Evolutionary conservation across 352 stramenopile genomes (phyloP).

Genomic region (Pythium phragmitis): DNA sequence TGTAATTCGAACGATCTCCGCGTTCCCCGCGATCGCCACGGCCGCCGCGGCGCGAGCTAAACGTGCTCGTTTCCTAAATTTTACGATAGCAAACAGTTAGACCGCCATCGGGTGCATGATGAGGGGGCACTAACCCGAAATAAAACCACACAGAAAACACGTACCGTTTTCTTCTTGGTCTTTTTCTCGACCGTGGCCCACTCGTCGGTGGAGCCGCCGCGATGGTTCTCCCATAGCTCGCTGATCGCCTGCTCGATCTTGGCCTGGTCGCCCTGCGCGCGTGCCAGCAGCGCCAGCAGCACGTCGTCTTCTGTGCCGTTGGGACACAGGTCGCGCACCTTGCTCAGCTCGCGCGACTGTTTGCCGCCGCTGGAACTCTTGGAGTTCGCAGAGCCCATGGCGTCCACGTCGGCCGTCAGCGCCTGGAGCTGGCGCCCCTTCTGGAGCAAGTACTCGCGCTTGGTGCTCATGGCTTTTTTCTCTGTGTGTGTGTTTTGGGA

Average conservation of each 20-base stretch:
- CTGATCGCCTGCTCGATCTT: conserved; percentile 75
- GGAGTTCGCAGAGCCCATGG: conserved; percentile 25
- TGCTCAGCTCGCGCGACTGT: conserved; percentile 63
- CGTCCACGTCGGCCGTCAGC: conserved; percentile 46
- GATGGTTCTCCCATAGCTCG: conserved; percentile 84
- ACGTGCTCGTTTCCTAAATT: conserved; percentile 10
- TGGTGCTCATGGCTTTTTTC: conserved; percentile 58
- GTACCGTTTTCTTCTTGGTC: conserved; percentile 56
- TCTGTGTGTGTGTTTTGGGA: conserved; percentile 26
- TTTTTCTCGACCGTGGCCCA: conserved; percentile 85
- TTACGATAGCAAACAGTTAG: background rate
- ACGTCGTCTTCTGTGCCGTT: conserved; percentile 75
- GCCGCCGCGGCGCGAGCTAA: conserved; percentile 8
- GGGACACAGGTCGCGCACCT: conserved; percentile 79
- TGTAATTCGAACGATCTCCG: conserved; percentile 9
- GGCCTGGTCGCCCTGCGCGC: conserved; percentile 72
- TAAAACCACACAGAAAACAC: background rate
- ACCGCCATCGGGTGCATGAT: background rate
- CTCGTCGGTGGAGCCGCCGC: conserved; percentile 53
- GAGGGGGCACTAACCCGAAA: no score
- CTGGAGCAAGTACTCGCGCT: conserved; percentile 82
- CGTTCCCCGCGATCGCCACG: conserved; percentile 12
- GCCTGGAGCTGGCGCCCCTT: conserved; percentile 83
- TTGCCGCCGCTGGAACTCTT: conserved; percentile 34
- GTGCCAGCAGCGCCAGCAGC: conserved; percentile 65